phyloP scores from a whole-genome alignment of 2,329 filamentous ascomycete genomes.

The Xylaria sp. region DNA sequence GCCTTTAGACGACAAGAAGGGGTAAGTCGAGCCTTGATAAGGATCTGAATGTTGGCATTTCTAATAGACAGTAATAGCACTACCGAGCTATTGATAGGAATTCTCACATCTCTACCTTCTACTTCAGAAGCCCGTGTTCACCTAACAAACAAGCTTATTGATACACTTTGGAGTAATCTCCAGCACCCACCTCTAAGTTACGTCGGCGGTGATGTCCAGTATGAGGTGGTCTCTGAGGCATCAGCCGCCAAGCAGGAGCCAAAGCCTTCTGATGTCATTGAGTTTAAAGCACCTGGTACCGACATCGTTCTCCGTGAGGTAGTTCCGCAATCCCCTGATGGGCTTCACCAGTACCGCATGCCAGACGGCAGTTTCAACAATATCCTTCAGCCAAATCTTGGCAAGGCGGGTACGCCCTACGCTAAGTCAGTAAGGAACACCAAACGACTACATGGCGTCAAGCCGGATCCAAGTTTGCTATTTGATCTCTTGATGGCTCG shows the following conservation, averaged over 20 bases:
- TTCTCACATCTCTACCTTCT: constrained; percentile 52
- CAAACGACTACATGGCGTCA: constrained; percentile 65
- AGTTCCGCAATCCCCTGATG: constrained; percentile 52
- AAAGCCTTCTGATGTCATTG: constrained; percentile 50
- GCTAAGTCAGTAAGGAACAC: constrained; percentile 71
- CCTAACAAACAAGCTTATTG: constrained; percentile 62
- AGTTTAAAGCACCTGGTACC: constrained; percentile 54
- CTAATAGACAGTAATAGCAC: constrained; percentile 48
- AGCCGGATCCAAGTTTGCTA: constrained; percentile 72
- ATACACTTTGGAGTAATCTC: constrained; percentile 63
- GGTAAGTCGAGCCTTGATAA: constrained; percentile 42
- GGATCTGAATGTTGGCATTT: not conserved
- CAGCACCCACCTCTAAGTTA: constrained; percentile 63
- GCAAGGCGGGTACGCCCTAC: constrained; percentile 73
- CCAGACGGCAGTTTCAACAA: constrained; percentile 63
- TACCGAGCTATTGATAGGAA: constrained; percentile 54
- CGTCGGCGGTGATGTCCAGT: constrained; percentile 56
- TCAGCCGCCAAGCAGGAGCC: constrained; percentile 50
- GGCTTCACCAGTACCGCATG: constrained; percentile 49
- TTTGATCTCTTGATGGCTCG: constrained; percentile 76
- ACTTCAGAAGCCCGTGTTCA: constrained; percentile 49
- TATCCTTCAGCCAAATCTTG: constrained; percentile 69
- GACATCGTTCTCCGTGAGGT: constrained; percentile 52
- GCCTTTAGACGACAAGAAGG: constrained; percentile 67
- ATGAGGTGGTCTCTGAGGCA: constrained; percentile 48